Conservation (phyloP, 1,284 basidiomycete species). For the Ganoderma sinense region DNA sequence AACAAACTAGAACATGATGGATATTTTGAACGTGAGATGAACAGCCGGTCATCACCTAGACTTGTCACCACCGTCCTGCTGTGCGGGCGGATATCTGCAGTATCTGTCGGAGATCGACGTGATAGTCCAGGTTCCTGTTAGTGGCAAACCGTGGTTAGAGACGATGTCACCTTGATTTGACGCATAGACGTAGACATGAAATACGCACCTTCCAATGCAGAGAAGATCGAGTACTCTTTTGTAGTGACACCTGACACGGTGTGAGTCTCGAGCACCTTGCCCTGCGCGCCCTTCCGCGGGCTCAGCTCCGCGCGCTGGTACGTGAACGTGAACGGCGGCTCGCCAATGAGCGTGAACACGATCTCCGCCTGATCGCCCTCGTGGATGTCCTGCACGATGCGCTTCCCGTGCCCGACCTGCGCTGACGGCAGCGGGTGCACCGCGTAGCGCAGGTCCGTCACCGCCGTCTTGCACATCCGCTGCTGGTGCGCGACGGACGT, state of each 20-base stretch:
- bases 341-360: constrained; percentile 87
- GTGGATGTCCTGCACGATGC: constrained; percentile 85
- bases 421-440: constrained; percentile 91
- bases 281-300: constrained; percentile 68
- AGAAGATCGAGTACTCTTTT: constrained; percentile 87
- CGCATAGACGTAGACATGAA: neutral
- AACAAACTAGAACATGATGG: neutral
- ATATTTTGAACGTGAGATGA: constrained; percentile 2
- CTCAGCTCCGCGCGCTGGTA: constrained; percentile 84
- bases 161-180: neutral
- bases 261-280: constrained; percentile 87
- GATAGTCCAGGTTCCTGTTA: constrained; percentile 89
- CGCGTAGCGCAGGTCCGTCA: constrained; percentile 78
- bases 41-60: constrained; percentile 21
- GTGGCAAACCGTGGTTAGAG: constrained; percentile 24
- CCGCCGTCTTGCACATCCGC: constrained; percentile 84
- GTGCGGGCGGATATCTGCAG: constrained; percentile 43
- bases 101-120: constrained; percentile 54
- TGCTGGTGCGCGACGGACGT: constrained; percentile 91
- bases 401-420: constrained; percentile 85
- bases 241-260: constrained; percentile 84
- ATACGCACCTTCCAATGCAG: constrained; percentile 81
- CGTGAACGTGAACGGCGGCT: constrained; percentile 95
- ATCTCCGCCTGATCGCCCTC: constrained; percentile 96
- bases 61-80: constrained; percentile 36